Evolutionary conservation across 148 eudicot genomes (phyloP), one percentile per base, ranked within the genome.

Genomic region (Hydrangea macrophylla): DNA sequence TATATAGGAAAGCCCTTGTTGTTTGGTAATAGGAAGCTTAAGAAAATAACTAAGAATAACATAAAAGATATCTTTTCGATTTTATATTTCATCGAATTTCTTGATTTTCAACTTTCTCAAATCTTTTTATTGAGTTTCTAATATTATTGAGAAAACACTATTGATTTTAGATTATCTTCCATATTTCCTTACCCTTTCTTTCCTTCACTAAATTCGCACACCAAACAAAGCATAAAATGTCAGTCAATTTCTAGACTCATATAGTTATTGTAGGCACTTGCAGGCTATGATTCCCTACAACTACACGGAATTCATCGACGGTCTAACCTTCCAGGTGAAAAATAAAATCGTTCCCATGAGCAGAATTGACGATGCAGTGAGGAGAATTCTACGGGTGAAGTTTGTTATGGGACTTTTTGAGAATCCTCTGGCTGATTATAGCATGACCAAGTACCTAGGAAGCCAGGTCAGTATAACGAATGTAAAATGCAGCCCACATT

Each of bases 281-380:
- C 88, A 90, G 96, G 55, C 85, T 39, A 90, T 81, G 85, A 58
- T 74, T 30, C 81, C 85, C n/a, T 51, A 13, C 37, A 81, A 71
- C 53, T 75, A 63, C 23, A 65, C 62, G 0, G 78, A 72, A 55
- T 81, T 81, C 67, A 78, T 81, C 24, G 65, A 64, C 64, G 77
- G 59, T 15, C 62, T 81, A 60, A 78, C 79, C 6, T 53, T 17
- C 63, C 67, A 75, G 65, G 85, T 81, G 59, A 81, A 81, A 54
- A 78, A 74, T 15, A 71, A 71, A 4, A 58, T 71, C 30, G 60
- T 81, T 50, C 67, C 79, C 54, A 78, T 75, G 79, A 75, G 75
- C 62, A 68, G 85, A 30, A 78, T 81, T 17, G 72, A 81, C 56
- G 85, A 81, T 72, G 85, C 85, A 36, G 85, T 81, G 42, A 54